Base-by-base conservation (phyloP, 148 eudicot species). In the Spergularia marina region DNA sequence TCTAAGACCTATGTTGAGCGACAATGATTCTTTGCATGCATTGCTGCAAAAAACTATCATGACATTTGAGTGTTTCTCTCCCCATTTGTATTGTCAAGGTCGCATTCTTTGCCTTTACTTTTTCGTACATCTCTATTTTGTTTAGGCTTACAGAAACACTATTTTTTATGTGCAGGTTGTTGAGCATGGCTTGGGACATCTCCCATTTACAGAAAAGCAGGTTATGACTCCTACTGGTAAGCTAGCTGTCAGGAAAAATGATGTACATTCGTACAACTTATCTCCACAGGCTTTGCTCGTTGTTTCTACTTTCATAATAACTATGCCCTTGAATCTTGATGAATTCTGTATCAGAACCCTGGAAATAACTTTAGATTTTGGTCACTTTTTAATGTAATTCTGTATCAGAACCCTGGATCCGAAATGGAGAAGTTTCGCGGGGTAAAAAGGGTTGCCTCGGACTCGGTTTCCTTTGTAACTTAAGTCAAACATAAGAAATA, bases 111-210 rank as follows among this genome's bases (percentile, higher is more conserved):
- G 40, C 10, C 76, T 72, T 44, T 64, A 52, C 53, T 60, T 41
- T 30, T 16, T 61, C 34, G 53, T 39, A 53, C 34, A n/a, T 57
- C 0, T 61, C 51, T 51, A 10, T 4, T 18, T 77, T 54, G 17
- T 5, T 53, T 15, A 34, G 41, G 17, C 63, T 71, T 64, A 30
- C 47, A 53, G 23, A 54, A 49, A 67, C 14, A 75, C 10, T 54
- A 15, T 59, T 18, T 36, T 17, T 67, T 40, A 77, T 85, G 54
- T 72, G 76, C 82, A 94, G 97, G 96, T 94, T 77, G 98, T 94
- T 62, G 98, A 94, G 79, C 96, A 94, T 86, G 98, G 98, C 53
- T 83, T 94, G 70, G 98, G 97, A 53, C 98, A 94, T 83, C 93
- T 94, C 34, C 98, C 98, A 21, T 94, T 94, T 81, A 90, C 91